phyloP scores from a whole-genome alignment of 306 rosid species.

The Vachellia collinsii region DNA sequence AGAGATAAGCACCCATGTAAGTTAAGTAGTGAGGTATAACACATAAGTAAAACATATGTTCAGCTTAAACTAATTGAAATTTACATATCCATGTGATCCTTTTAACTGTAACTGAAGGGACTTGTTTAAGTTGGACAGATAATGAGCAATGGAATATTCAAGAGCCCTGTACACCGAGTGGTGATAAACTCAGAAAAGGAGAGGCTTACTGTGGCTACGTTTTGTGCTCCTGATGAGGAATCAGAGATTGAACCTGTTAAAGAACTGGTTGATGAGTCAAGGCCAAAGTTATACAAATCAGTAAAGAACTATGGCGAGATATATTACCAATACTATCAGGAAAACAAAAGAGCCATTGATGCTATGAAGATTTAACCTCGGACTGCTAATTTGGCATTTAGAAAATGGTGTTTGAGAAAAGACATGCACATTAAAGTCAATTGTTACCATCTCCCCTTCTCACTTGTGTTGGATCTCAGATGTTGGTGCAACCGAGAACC shows the following conservation, averaged over 20 bases:
- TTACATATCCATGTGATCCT: background rate
- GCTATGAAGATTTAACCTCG: conserved; percentile 46
- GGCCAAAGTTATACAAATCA: conserved; percentile 53
- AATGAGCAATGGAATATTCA: conserved; percentile 66
- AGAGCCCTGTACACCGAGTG: conserved; percentile 73
- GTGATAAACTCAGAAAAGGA: conserved; percentile 56
- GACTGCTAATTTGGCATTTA: background rate
- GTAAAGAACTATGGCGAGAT: conserved; percentile 47
- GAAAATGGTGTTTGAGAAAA: background rate
- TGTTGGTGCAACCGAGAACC: no score
- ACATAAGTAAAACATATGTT: background rate
- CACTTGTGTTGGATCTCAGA: no score
- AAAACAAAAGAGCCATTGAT: conserved; percentile 65
- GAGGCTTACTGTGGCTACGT: conserved; percentile 63
- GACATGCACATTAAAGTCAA: no score
- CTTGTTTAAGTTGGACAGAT: conserved; percentile 5
- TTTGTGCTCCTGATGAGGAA: background rate
- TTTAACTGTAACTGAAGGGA: background rate
- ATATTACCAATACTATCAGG: conserved; percentile 65
- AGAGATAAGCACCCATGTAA: no score
- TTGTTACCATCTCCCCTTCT: no score
- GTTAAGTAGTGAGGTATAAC: no score
- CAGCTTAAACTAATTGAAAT: background rate
- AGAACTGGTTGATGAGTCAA: conserved; percentile 49
- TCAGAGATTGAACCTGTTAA: conserved; percentile 51